A percentile compares a stretch with the other conserved stretches of the same genome.
phyloP scores from a whole-genome alignment of 2,329 filamentous ascomycete genomes.

The Amylocarpus encephaloides region DNA sequence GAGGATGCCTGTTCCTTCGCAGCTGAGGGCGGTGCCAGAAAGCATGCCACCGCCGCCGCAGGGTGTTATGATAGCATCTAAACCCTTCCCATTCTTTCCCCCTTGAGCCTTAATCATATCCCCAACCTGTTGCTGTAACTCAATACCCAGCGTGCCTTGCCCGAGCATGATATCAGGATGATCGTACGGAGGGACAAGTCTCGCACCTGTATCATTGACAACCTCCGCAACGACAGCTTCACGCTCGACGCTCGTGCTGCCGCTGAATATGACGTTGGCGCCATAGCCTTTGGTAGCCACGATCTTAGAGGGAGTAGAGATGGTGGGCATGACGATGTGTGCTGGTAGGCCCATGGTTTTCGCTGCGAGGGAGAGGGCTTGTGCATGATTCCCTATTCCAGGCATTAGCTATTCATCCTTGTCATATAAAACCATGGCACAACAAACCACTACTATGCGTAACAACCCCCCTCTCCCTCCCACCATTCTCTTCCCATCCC shows the following conservation, averaged over 20 bases:
- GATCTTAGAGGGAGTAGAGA: constrained; percentile 80
- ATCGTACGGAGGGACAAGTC: constrained; percentile 84
- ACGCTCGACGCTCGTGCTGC: constrained; percentile 72
- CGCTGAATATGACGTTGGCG: constrained; percentile 72
- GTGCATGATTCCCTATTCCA: constrained; percentile 77
- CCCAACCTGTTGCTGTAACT: constrained; percentile 68
- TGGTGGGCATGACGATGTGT: constrained; percentile 88
- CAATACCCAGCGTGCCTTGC: constrained; percentile 83
- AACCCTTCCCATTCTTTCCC: constrained; percentile 33
- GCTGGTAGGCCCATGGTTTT: constrained; percentile 66
- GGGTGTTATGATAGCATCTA: constrained; percentile 73
- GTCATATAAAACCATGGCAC: background rate
- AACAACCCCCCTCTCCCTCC: constrained; percentile 64
- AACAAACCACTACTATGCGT: constrained; percentile 79
- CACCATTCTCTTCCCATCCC: constrained; percentile 53
- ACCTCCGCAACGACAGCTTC: constrained; percentile 70
- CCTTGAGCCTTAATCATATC: constrained; percentile 39
- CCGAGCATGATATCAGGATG: constrained; percentile 88
- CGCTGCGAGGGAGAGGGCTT: constrained; percentile 84
- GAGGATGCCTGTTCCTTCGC: constrained; percentile 60
- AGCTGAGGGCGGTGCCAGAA: constrained; percentile 71
- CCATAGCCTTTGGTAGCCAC: constrained; percentile 74
- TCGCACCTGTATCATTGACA: constrained; percentile 64
- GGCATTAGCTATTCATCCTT: background rate
- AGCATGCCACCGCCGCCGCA: constrained; percentile 87